Percentiles rank a stretch among this genome's conserved stretches.
These are phyloP conservation scores for Fusarium caatingaense DNA, from an alignment of 2,329 filamentous ascomycete genomes.

Conservation along the genomic window DNA sequence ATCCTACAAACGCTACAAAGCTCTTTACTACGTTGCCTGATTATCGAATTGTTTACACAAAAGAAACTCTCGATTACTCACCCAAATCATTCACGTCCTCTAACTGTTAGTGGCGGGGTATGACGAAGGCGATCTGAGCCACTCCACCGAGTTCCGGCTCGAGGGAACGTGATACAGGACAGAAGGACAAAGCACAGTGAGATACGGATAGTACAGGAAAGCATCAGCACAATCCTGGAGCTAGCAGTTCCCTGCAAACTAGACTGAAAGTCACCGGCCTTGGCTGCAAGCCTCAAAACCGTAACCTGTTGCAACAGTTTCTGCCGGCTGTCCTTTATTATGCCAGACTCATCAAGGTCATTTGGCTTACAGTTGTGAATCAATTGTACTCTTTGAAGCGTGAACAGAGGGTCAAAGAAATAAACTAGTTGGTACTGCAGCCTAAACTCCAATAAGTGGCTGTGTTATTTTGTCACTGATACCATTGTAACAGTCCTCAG, in stretches of 20 bases:
- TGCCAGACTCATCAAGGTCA: background rate
- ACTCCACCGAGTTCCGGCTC: slow-evolving; percentile 37
- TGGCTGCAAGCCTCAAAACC: slow-evolving; percentile 6
- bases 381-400: background rate
- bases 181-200: slow-evolving; percentile 5
- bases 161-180: slow-evolving; percentile 39
- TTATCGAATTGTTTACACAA: background rate
- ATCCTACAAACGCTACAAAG: background rate
- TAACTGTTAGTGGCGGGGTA: slow-evolving; percentile 38
- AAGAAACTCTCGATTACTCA: slow-evolving; percentile 8
- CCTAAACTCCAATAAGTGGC: background rate
- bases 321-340: background rate
- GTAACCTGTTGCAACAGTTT: background rate
- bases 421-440: background rate
- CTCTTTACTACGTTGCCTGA: background rate
- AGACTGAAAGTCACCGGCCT: background rate
- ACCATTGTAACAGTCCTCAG: background rate
- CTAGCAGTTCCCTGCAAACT: slow-evolving; percentile 21
- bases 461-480: background rate
- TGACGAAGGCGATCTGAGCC: slow-evolving; percentile 41
- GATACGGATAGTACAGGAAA: background rate
- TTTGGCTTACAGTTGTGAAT: no score
- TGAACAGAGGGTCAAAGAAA: background rate
- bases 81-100: slow-evolving; percentile 11
- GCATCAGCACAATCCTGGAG: background rate